Evolutionary conservation across 768 basidiomycete species (phyloP), one percentile per base, ranked within the genome.

Genomic region (Trametes maxima): DNA sequence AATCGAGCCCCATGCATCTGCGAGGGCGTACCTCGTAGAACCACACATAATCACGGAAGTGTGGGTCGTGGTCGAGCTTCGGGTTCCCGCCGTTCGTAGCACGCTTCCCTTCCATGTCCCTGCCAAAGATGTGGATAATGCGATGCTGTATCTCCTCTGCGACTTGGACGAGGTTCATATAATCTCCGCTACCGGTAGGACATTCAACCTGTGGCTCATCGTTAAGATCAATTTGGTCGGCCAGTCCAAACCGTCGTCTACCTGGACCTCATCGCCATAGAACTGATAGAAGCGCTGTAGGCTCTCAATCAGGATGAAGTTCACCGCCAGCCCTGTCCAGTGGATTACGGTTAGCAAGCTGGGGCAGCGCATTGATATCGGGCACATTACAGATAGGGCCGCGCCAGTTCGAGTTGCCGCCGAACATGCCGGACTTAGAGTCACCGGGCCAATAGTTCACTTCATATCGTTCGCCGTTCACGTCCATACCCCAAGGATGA

Each of bases 61-160:
- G 84, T 16, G 95, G 94, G 73, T 99, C 97, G 59, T 83, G 80
- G 74, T 99, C 92, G 65, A 99, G 77, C 72, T 88, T 91, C 37
- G 84, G 79, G 69, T 90, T 90, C 7, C 94, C 94, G 19, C 95
- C 97, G 70, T 99, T 98, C 17, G 89, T 90, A 0, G 97, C 95
- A 42, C 97, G 82, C 62, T 85, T 82, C 11, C 95, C 95, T 61
- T 92, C 83, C 63, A 84, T 74, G 71, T 99, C 96, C 25, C 95
- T 86, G n/a, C 92, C 88, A 69, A 99, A 99, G 68, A 99, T 94
- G 74, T 98, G 95, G 57, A 98, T 99, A 63, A 98, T 87, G n/a
- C 97, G 89, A 71, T 98, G 96, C 74, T 98, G 97, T 57, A 99
- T 95, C 74, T 99, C 97, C 69, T 98, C 96, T 5, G 97, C 94